Evolutionary conservation across 1,284 basidiomycete genomes (phyloP), one percentile per base, ranked within the genome.

Genomic region (Irpex sp.): DNA sequence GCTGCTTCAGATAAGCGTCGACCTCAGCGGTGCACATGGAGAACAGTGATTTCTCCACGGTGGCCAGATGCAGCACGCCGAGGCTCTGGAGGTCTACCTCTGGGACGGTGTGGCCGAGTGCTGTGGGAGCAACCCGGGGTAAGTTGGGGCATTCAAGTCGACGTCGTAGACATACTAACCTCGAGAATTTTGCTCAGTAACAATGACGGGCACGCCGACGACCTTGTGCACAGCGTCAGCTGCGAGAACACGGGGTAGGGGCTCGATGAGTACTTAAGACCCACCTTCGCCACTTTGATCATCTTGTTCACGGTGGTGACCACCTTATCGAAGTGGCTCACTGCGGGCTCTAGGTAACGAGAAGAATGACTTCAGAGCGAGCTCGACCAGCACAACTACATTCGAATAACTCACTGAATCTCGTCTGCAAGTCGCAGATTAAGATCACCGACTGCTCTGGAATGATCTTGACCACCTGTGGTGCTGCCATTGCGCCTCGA

Each of bases 141-240:
- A n/a, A 62, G 53, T 17, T 61, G 19, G 21, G 31, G 58, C 11
- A 19, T 26, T 17, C 35, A 19, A 17, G n/a, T 56, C 56, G 58
- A 35, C 11, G 26, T 11, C n/a, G 26, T 26, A 54, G 26, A 53
- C 74, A 57, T 64, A 55, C 53, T 26, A 4, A 90, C 93, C 91
- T 81, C 79, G 86, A 1, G 91, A 83, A 71, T 94, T 93, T 75
- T 97, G 94, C 67, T 95, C 94, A 0, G 94, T 95, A 13, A 81
- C 85, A 26, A 95, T 75, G 11, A 95, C 87, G 50, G 88, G 88
- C 54, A 92, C 83, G 61, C 85, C 79, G 55, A 92, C 79, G 61
- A 90, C 75, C 86, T 89, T 37, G 35, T 13, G 49, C 56, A 1
- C 37, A 46, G 9, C 1, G 15, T 59, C 33, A 57, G 35, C 36